phyloP scores from a whole-genome alignment of 2,329 filamentous ascomycete species.

The Dothiorella sarmentorum region DNA sequence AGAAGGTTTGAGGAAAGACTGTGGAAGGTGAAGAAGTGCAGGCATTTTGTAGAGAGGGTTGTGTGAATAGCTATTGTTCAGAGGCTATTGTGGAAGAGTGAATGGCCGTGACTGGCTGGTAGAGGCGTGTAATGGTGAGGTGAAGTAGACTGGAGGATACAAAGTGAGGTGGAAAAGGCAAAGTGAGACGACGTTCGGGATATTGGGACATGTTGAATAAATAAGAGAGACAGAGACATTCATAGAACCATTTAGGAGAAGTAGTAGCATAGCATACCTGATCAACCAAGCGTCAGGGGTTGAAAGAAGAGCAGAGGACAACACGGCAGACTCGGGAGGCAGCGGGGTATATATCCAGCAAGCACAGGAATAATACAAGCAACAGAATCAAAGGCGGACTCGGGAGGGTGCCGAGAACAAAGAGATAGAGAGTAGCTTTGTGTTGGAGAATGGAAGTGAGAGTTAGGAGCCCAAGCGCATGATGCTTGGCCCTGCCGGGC shows the following conservation, averaged over 20 bases:
- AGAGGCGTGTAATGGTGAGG: background rate
- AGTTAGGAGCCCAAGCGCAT: background rate
- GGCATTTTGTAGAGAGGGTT: background rate
- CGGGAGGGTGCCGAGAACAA: background rate
- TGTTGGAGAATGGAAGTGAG: background rate
- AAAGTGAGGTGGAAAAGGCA: background rate
- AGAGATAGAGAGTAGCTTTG: conserved; percentile 4
- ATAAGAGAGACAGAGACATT: background rate
- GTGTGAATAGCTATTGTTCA: background rate
- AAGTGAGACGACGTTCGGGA: background rate
- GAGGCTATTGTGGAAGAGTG: background rate
- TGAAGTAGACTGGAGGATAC: background rate
- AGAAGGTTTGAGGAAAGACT: background rate
- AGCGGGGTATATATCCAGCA: conserved; percentile 6
- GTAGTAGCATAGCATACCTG: background rate
- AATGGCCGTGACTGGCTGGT: too few relatives aligned
- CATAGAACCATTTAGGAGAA: background rate
- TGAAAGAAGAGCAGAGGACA: background rate
- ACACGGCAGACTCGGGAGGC: background rate
- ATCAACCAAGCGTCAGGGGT: conserved; percentile 4
- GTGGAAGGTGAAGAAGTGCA: background rate
- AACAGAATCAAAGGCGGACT: background rate
- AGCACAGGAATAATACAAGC: background rate
- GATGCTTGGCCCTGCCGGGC: conserved; percentile 12
- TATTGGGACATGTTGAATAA: background rate